phyloP scores from a whole-genome alignment of 208 protist genomes.

The Leishmania amazonensis region DNA sequence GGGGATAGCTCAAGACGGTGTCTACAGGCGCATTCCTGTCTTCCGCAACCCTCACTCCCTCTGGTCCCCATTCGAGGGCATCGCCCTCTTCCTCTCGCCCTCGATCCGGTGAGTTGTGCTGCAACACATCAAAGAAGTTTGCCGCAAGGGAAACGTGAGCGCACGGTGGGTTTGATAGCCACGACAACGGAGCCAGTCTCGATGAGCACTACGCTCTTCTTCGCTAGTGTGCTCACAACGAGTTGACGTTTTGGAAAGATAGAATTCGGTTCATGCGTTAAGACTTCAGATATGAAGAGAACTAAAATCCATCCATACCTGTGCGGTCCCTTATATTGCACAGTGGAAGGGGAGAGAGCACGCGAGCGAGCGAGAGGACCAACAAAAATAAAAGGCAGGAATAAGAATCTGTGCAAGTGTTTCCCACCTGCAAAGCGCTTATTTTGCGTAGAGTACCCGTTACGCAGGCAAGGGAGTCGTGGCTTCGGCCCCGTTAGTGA shows the following conservation, averaged over 20 bases:
- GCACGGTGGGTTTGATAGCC: not conserved
- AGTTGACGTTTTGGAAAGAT: not conserved
- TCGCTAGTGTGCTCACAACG: not conserved
- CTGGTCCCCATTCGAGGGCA: not conserved
- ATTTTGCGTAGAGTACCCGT: not conserved
- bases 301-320: not conserved
- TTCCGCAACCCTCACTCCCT: not conserved
- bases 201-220: not conserved
- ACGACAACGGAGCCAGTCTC: not conserved
- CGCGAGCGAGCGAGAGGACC: not conserved
- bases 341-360: not conserved
- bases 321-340: not conserved
- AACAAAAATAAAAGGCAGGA: not conserved
- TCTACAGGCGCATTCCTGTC: not conserved
- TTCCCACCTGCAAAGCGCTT: not conserved
- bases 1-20: not conserved
- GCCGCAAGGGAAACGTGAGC: not conserved
- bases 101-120: too few relatives aligned
- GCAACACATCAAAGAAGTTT: not conserved
- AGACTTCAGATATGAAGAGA: not conserved
- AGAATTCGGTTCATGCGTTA: not conserved
- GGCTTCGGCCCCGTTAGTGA: slow-evolving; percentile 38
- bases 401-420: not conserved
- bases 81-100: not conserved
- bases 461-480: not conserved